These are phyloP conservation scores for Castanospermum australe DNA, from an alignment of 306 rosid species.

Conservation along the genomic window DNA sequence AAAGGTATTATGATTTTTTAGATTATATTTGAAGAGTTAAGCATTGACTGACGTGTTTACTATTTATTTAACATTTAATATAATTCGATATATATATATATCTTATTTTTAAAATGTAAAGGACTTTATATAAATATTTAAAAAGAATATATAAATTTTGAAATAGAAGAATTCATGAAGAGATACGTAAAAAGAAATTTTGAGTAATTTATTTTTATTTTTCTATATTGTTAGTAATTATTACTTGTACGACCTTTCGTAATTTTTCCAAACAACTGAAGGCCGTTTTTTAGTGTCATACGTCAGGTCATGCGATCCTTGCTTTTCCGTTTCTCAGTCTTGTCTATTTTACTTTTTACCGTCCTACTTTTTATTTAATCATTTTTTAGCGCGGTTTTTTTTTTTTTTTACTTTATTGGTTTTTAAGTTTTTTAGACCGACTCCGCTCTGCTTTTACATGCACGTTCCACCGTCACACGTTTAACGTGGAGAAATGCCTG, in stretches of 20 bases:
- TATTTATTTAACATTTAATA: no score
- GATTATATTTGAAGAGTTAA: no score
- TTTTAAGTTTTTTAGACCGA: conserved; percentile 28
- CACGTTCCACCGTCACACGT: conserved; percentile 38
- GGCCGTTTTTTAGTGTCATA: conserved; percentile 25
- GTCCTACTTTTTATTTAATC: background rate
- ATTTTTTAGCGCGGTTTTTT: background rate
- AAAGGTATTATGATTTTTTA: no score
- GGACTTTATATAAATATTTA: no score
- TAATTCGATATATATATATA: no score
- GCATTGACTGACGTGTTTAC: no score
- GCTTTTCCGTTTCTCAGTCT: background rate
- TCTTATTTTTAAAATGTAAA: no score
- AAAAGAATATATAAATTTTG: no score
- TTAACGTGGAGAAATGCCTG: conserved; percentile 38
- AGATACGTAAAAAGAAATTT: no score
- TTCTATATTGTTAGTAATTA: background rate
- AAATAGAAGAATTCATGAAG: no score
- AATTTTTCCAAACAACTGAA: background rate
- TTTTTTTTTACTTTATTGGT: background rate
- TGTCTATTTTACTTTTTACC: background rate
- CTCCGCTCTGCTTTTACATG: background rate
- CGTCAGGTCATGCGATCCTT: background rate
- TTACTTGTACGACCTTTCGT: background rate
- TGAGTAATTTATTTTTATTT: no score